Base-by-base conservation (phyloP, 805 yeast species). In the Yarrowia porcina region DNA sequence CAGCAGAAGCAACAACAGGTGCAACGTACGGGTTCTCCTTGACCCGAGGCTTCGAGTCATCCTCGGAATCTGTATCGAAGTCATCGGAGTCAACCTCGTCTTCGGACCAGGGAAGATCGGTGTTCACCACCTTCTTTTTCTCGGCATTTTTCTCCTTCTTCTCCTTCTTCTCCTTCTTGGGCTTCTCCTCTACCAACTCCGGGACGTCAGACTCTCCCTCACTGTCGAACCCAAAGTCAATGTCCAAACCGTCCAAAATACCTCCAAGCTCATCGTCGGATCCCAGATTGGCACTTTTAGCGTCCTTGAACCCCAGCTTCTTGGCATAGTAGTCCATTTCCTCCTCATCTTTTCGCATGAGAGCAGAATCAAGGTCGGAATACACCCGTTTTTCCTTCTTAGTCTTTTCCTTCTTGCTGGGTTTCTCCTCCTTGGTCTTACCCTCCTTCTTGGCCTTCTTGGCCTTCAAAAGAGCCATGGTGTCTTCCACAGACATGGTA, bases 291-390 rank as follows among this genome's bases (percentile, higher is more conserved):
- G 80, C 85, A 3, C 54, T 38, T 21, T 65, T 65, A 70, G 70
- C 66, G 81, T 82, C 38, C 79, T 74, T 84, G 67, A 89, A 72
- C 1, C 96, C 96, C 10, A 92, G 77, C 69, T 88, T 86, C 66
- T 87, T 87, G 3, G 97, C 92, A 72, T 90, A 92, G 70, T 87
- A 90, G 44, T 81, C 83, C 75, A 89, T 85, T 61, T 92, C 96
- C 63, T 83, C 86, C 64, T 89, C 96, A 67, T 89, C 96, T 66
- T 81, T 79, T 52, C 76, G 75, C 67, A 82, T 70, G 33, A 80
- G 74, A 6, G 81, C 82, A 36, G 77, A 77, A 36, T 84, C 85
- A 4, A 79, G 78, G 1, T 82, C 76, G 7, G 73, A 69, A 66
- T 54, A 69, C 71, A 65, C 65, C 73, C 27, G 23, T 39, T n/a